Conservation (phyloP, 768 basidiomycete genomes). For the Phlebiopsis gigantea region DNA sequence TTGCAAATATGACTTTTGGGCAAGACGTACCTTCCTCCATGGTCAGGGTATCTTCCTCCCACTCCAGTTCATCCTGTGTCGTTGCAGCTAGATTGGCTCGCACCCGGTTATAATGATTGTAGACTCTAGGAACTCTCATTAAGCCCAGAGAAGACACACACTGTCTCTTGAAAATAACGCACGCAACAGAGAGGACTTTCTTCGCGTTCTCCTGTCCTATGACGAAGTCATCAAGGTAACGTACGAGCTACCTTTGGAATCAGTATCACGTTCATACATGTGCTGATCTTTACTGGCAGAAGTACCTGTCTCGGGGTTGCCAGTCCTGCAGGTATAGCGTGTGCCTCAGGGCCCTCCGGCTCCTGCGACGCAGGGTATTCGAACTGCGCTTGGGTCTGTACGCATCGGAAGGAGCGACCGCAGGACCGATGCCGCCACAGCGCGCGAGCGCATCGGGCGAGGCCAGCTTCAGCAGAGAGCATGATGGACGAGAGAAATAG, state of each 20-base stretch:
- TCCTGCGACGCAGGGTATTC: conserved; percentile 31
- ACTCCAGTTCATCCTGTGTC: conserved; percentile 33
- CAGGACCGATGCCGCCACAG: background rate
- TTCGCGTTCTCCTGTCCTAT: conserved; percentile 92
- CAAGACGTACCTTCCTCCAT: conserved; percentile 26
- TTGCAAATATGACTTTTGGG: background rate
- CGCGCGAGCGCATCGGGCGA: background rate
- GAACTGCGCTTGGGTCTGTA: conserved; percentile 56
- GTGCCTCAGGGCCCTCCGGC: conserved; percentile 24
- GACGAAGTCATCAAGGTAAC: conserved; percentile 85
- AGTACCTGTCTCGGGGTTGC: conserved; percentile 56
- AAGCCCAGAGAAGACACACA: background rate
- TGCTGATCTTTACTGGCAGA: background rate
- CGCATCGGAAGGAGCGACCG: background rate
- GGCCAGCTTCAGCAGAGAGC: background rate
- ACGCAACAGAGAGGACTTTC: conserved; percentile 93
- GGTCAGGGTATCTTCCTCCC: conserved; percentile 20
- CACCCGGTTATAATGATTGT: conserved; percentile 92
- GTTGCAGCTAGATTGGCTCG: conserved; percentile 57
- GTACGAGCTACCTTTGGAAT: conserved; percentile 50
- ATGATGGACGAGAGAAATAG: background rate
- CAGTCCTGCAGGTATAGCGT: conserved; percentile 38
- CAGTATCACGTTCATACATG: background rate
- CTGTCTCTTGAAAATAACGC: conserved; percentile 29
- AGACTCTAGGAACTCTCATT: conserved; percentile 51